phyloP scores from a whole-genome alignment of 768 basidiomycete genomes.

The Boletus subcaerulescens region DNA sequence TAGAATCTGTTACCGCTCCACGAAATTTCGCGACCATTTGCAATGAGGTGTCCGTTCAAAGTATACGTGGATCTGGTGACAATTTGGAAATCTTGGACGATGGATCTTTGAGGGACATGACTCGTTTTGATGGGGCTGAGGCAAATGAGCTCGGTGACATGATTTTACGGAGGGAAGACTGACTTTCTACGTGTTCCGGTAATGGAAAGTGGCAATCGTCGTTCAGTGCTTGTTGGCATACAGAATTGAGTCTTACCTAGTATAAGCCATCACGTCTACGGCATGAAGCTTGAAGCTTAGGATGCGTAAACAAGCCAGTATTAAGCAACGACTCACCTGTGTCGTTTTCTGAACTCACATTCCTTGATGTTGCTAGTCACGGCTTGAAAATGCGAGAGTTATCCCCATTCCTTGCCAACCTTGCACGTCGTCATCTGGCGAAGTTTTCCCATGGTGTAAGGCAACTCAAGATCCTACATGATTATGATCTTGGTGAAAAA shows the following conservation, averaged over 20 bases:
- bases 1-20: too few species aligned
- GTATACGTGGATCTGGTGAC: conserved; percentile 63
- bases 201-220: conserved; percentile 42
- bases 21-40: too few species aligned
- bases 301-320: conserved; percentile 87
- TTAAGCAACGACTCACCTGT: conserved; percentile 81
- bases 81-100: conserved; percentile 96
- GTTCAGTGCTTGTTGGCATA: neutral
- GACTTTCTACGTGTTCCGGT: too few species aligned
- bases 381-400: conserved; percentile 44
- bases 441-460: too few species aligned
- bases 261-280: conserved; percentile 84
- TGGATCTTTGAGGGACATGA: conserved; percentile 86
- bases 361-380: conserved; percentile 44
- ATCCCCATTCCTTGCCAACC: too few species aligned
- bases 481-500: too few species aligned
- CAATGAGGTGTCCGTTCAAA: too few species aligned
- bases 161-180: too few species aligned
- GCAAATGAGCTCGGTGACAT: too few species aligned
- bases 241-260: conserved; percentile 43
- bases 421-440: too few species aligned
- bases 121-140: conserved; percentile 42
- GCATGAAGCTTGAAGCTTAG: conserved; percentile 82
- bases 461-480: too few species aligned
- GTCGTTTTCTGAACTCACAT: conserved; percentile 71